Evolutionary conservation across 2,329 filamentous ascomycete genomes (phyloP).

Genomic region (Aspergillus aculeatinus): DNA sequence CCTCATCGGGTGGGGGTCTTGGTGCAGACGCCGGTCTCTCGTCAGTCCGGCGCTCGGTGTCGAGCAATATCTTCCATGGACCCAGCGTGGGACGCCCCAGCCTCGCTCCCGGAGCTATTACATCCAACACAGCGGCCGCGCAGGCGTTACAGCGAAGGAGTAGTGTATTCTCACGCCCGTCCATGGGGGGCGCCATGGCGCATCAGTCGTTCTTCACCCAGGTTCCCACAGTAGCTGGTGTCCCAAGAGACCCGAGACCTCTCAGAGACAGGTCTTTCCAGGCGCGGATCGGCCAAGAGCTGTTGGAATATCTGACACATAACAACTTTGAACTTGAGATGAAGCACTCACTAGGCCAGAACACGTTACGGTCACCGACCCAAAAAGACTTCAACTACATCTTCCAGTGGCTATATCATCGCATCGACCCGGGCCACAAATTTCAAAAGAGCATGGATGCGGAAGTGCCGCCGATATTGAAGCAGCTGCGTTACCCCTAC

Average conservation of each 20-base stretch:
- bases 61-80: constrained; percentile 62
- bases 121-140: constrained; percentile 55
- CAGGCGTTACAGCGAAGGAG: constrained; percentile 65
- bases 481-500: constrained; percentile 91
- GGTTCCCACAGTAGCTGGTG: constrained; percentile 74
- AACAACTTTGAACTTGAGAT: constrained; percentile 98
- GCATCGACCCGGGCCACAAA: constrained; percentile 88
- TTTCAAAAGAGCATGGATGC: constrained; percentile 95
- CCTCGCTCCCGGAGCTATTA: constrained; percentile 61
- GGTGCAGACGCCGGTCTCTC: constrained; percentile 76
- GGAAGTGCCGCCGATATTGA: constrained; percentile 87
- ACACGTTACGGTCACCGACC: constrained; percentile 88
- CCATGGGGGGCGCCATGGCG: constrained; percentile 63
- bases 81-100: constrained; percentile 67
- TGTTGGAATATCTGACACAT: constrained; percentile 86
- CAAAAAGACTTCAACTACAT: constrained; percentile 98
- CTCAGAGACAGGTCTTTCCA: constrained; percentile 79
- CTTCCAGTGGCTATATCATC: constrained; percentile 96
- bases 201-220: constrained; percentile 96
- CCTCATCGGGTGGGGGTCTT: constrained; percentile 70
- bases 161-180: constrained; percentile 78
- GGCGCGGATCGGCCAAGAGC: constrained; percentile 77
- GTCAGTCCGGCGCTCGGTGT: constrained; percentile 78
- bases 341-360: constrained; percentile 88
- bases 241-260: constrained; percentile 82